Conservation (phyloP, 202 grass and related monocot species). For the Carex sylvatica region DNA sequence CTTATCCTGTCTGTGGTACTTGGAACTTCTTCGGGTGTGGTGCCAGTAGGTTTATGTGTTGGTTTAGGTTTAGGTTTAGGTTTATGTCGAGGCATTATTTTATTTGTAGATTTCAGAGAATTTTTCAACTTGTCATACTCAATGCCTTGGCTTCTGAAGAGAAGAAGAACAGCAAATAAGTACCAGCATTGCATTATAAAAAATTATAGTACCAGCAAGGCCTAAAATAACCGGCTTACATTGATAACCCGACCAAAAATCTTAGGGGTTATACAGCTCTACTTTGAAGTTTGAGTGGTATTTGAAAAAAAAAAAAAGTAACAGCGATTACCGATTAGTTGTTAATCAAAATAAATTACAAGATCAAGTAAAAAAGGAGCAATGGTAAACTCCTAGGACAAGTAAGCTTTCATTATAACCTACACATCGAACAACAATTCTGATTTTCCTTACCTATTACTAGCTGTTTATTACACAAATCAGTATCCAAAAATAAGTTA, state of each 20-base stretch:
- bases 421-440: too few species aligned
- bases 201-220: background rate
- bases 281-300: background rate
- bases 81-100: background rate
- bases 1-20: background rate
- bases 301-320: background rate
- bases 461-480: background rate
- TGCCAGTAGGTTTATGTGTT: background rate
- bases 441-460: background rate
- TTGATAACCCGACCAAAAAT: background rate
- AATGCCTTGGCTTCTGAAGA: background rate
- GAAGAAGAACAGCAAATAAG: background rate
- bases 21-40: background rate
- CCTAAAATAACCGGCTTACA: background rate
- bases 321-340: too few species aligned
- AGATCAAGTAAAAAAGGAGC: too few species aligned
- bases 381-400: too few species aligned
- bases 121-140: background rate
- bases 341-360: too few species aligned
- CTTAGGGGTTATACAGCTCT: background rate
- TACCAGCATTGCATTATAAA: background rate
- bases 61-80: background rate
- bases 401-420: too few species aligned
- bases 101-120: background rate
- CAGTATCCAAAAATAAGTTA: background rate